phyloP scores from a whole-genome alignment of 2,329 filamentous ascomycete species.

The Ophiostoma perfectum region DNA sequence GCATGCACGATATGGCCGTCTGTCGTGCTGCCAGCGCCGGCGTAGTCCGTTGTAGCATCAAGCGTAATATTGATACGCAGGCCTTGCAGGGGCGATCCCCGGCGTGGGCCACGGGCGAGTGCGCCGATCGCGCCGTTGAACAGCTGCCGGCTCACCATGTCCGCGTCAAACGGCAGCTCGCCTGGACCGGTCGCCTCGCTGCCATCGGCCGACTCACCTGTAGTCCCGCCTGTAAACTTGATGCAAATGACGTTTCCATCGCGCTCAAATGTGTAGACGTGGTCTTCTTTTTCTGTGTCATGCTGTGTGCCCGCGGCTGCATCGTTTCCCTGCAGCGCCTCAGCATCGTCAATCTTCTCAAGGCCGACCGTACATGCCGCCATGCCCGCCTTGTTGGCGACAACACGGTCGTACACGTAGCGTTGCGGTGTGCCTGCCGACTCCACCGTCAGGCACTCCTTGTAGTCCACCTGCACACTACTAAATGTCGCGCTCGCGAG shows the following conservation, averaged over 20 bases:
- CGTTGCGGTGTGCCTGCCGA: slow-evolving; percentile 45
- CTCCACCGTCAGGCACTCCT: slow-evolving; percentile 65
- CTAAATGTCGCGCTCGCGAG: slow-evolving; percentile 74
- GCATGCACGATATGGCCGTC: slow-evolving; percentile 61
- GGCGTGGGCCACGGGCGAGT: slow-evolving; percentile 75
- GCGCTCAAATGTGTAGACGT: slow-evolving; percentile 37
- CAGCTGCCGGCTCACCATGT: slow-evolving; percentile 54
- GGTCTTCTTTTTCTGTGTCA: no score
- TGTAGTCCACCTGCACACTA: slow-evolving; percentile 90
- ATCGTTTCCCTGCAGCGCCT: no score
- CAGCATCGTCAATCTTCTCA: slow-evolving; percentile 46
- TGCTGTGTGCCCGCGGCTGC: no score
- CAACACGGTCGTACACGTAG: slow-evolving; percentile 67
- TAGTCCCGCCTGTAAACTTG: slow-evolving; percentile 43
- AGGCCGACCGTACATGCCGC: slow-evolving; percentile 68
- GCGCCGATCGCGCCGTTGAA: slow-evolving; percentile 78
- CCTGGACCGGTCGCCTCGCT: not conserved
- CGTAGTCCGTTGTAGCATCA: slow-evolving; percentile 59
- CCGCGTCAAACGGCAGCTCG: slow-evolving; percentile 42
- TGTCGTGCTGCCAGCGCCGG: slow-evolving; percentile 62
- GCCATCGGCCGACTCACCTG: not conserved
- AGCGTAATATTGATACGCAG: slow-evolving; percentile 66
- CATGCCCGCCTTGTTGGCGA: slow-evolving; percentile 73
- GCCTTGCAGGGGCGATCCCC: slow-evolving; percentile 73
- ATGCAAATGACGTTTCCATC: slow-evolving; percentile 64